Conservation (phyloP, 2,329 filamentous ascomycete species). For the Sclerotinia borealis region DNA sequence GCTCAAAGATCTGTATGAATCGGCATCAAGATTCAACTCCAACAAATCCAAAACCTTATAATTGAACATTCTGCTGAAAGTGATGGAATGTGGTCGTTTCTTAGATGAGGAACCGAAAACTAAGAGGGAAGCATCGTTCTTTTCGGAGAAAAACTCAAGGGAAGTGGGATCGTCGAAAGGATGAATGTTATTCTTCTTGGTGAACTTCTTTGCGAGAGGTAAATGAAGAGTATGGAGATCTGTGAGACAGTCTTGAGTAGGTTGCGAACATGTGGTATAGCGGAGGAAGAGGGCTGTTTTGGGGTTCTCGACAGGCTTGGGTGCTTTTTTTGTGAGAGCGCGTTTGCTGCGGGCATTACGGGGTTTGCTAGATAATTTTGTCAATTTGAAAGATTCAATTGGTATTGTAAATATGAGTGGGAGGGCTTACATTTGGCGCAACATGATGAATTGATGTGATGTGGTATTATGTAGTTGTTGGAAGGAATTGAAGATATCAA, state of each 20-base stretch:
- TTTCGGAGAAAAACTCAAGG: constrained; percentile 91
- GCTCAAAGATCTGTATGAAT: constrained; percentile 60
- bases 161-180: constrained; percentile 87
- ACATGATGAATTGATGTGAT: constrained; percentile 28
- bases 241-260: constrained; percentile 75
- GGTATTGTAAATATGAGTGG: background rate
- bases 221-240: constrained; percentile 82
- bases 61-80: constrained; percentile 74
- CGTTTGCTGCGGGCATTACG: constrained; percentile 88
- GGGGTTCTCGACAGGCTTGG: constrained; percentile 82
- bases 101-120: constrained; percentile 83
- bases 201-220: constrained; percentile 82
- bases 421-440: constrained; percentile 31
- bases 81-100: constrained; percentile 90
- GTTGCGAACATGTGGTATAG: constrained; percentile 76
- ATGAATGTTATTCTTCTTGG: constrained; percentile 93
- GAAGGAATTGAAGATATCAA: constrained; percentile 11
- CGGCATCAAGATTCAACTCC: constrained; percentile 76
- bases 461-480: constrained; percentile 11
- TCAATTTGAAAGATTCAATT: background rate
- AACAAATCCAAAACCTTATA: constrained; percentile 92
- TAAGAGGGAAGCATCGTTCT: constrained; percentile 86
- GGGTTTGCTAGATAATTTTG: constrained; percentile 47
- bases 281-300: constrained; percentile 87
- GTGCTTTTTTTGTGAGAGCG: constrained; percentile 86